phyloP scores from a whole-genome alignment of 805 yeast species.

The Citeromyces nyonsensis region DNA sequence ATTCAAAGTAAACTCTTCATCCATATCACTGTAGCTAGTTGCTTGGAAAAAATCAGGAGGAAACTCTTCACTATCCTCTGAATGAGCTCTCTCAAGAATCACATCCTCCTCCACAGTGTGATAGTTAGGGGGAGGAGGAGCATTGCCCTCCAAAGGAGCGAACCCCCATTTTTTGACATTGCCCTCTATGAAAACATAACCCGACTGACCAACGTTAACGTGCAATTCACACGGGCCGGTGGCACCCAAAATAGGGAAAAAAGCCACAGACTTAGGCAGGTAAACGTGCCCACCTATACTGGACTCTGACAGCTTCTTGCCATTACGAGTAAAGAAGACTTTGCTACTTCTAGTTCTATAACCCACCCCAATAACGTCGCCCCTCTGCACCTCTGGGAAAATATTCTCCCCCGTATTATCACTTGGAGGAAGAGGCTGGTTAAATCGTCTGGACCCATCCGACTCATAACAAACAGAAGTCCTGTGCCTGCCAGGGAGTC shows the following conservation, averaged over 20 bases:
- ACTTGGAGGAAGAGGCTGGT: constrained; percentile 48
- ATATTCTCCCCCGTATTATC: constrained; percentile 26
- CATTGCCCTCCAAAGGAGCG: constrained; percentile 78
- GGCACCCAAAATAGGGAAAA: constrained; percentile 87
- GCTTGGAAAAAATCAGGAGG: constrained; percentile 42
- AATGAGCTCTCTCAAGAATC: constrained; percentile 44
- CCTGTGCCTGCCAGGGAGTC: constrained; percentile 84
- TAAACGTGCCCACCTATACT: constrained; percentile 67
- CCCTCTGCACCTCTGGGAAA: constrained; percentile 51
- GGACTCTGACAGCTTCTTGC: constrained; percentile 74
- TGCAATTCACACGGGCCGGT: constrained; percentile 70
- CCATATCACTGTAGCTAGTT: constrained; percentile 17
- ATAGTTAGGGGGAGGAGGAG: constrained; percentile 91
- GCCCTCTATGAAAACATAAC: constrained; percentile 82
- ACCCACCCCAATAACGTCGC: constrained; percentile 91
- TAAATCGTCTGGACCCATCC: constrained; percentile 62
- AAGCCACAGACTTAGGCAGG: constrained; percentile 50
- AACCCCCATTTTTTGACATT: constrained; percentile 93
- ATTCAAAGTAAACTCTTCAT: constrained; percentile 7
- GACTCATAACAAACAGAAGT: constrained; percentile 84
- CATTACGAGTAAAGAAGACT: constrained; percentile 87
- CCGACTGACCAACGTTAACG: constrained; percentile 80
- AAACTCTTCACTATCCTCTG: constrained; percentile 31
- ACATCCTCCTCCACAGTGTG: constrained; percentile 68
- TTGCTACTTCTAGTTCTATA: constrained; percentile 73